These are phyloP conservation scores for Rhododendron ferrugineum DNA, from an alignment of 148 eudicot species.

Conservation along the genomic window DNA sequence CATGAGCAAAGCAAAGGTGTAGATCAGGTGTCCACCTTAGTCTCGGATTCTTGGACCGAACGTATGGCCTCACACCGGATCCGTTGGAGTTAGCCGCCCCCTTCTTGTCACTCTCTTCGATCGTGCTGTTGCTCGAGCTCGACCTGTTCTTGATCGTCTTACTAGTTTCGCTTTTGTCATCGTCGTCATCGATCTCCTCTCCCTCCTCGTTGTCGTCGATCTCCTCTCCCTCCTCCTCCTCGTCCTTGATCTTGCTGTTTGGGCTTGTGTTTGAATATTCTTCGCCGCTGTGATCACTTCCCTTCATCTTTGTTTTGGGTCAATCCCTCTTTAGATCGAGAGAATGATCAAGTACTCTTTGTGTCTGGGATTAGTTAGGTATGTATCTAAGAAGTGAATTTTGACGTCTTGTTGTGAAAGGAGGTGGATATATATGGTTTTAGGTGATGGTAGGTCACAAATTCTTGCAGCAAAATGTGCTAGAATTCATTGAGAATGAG, in stretches of 20 bases:
- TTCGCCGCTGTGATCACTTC: slow-evolving; percentile 25
- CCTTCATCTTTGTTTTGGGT: slow-evolving; percentile 6
- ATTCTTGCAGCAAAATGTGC: slow-evolving; percentile 11
- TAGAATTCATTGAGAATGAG: slow-evolving; percentile 30
- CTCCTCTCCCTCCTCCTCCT: slow-evolving; percentile 19
- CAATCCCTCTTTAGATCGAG: background rate
- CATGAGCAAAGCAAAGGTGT: slow-evolving; percentile 78
- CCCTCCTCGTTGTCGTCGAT: slow-evolving; percentile 18
- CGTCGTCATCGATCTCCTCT: slow-evolving; percentile 19
- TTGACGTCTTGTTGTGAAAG: background rate
- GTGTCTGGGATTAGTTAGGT: background rate
- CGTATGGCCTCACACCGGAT: slow-evolving; percentile 65
- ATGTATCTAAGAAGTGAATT: background rate
- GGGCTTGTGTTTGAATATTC: slow-evolving; percentile 33
- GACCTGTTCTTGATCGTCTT: slow-evolving; percentile 32
- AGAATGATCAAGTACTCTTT: background rate
- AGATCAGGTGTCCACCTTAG: slow-evolving; percentile 95
- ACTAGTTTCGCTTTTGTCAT: background rate
- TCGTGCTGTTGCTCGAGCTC: slow-evolving; percentile 75
- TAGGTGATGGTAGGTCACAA: slow-evolving; percentile 3
- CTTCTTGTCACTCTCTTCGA: slow-evolving; percentile 60
- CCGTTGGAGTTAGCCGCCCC: slow-evolving; percentile 27
- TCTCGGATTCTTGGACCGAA: slow-evolving; percentile 77
- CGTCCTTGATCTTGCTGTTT: slow-evolving; percentile 15
- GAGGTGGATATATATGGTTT: background rate